Percentiles rank a stretch among this genome's conserved stretches.
These are phyloP conservation scores for Cicer arietinum DNA, from an alignment of 306 rosid species.

Conservation along the genomic window DNA sequence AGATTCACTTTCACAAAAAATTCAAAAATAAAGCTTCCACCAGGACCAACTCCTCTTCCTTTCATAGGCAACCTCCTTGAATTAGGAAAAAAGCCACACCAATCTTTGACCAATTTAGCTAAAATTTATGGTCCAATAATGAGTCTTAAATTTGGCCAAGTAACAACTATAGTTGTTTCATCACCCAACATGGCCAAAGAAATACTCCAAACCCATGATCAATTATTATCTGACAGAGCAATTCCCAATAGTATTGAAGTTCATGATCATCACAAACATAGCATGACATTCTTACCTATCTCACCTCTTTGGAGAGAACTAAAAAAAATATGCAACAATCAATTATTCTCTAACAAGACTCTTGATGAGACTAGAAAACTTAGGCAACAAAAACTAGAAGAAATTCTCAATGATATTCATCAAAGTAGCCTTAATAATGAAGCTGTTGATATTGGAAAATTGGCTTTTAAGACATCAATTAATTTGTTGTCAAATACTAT, in stretches of 20 bases:
- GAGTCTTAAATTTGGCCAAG: conserved; percentile 23
- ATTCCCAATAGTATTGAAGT: neutral
- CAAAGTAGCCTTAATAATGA: no score
- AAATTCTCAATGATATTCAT: no score
- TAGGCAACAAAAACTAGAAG: no score
- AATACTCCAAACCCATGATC: conserved; percentile 23
- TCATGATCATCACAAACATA: conserved; percentile 22
- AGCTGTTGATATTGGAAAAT: no score
- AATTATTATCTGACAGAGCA: neutral
- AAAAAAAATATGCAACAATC: no score
- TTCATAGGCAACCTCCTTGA: conserved; percentile 17
- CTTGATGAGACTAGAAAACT: no score
- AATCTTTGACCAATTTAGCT: conserved; percentile 7
- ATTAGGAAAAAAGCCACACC: conserved; percentile 27
- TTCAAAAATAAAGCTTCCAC: conserved; percentile 10
- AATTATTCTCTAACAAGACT: no score
- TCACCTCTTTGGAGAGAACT: no score
- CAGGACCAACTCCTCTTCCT: conserved; percentile 29
- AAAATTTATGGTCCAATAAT: conserved; percentile 27
- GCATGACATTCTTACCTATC: no score
- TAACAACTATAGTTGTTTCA: conserved; percentile 37
- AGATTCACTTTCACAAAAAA: neutral
- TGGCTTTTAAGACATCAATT: no score
- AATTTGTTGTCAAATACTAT: no score
- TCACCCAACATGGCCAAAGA: conserved; percentile 33